Evolutionary conservation across 2,329 filamentous ascomycete species (phyloP).

Genomic region (Aspergillus sp.): DNA sequence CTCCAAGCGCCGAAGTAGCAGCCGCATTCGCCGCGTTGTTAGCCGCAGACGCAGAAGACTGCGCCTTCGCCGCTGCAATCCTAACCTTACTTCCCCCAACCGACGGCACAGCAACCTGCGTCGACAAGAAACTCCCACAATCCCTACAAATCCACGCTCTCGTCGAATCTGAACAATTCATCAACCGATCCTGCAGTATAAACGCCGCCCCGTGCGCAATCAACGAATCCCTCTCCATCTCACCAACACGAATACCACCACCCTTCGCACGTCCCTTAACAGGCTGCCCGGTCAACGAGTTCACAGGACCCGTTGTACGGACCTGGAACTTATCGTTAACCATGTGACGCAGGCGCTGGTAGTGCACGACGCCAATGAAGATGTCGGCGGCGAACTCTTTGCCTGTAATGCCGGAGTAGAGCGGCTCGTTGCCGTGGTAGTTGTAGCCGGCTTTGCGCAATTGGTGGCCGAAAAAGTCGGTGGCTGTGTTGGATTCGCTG

Average conservation of each 20-base stretch:
- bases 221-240: constrained; percentile 96
- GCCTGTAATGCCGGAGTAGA: constrained; percentile 96
- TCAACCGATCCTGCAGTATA: constrained; percentile 84
- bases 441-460: constrained; percentile 93
- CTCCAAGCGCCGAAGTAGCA: constrained; percentile 41
- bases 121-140: constrained; percentile 86
- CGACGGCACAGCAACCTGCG: constrained; percentile 50
- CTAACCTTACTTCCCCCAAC: constrained; percentile 21
- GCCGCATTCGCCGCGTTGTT: constrained; percentile 25
- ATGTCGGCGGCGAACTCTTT: constrained; percentile 92
- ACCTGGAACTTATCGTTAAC: constrained; percentile 99
- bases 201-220: constrained; percentile 94
- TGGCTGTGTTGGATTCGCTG: constrained; percentile 83
- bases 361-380: constrained; percentile 95
- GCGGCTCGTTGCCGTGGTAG: constrained; percentile 96
- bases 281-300: constrained; percentile 83
- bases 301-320: constrained; percentile 87
- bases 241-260: constrained; percentile 96
- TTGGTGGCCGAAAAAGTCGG: constrained; percentile 93
- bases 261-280: constrained; percentile 96
- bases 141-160: constrained; percentile 81
- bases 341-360: constrained; percentile 97
- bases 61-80: constrained; percentile 22
- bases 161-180: constrained; percentile 95
- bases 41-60: constrained; percentile 21